phyloP scores from a whole-genome alignment of 805 yeast genomes.

The Lipomyces mesembrius region DNA sequence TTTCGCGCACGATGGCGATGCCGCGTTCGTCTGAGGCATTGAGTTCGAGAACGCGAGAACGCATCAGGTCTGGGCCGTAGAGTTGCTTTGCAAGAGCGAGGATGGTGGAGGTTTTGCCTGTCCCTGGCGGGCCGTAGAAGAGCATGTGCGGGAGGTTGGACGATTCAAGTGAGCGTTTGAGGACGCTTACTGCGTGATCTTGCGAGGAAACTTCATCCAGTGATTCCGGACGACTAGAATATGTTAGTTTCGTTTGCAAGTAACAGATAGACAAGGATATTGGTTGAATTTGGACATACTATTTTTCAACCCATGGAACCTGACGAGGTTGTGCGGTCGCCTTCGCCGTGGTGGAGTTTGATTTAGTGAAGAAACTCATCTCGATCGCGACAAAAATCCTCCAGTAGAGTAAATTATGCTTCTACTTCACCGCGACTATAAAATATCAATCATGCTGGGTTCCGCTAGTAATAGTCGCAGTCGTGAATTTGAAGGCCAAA shows the following conservation, averaged over 20 bases:
- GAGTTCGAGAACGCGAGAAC: constrained; percentile 74
- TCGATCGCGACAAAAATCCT: not conserved
- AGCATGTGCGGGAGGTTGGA: constrained; percentile 90
- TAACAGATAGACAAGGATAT: not conserved
- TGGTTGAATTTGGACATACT: constrained; percentile 47
- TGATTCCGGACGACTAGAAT: constrained; percentile 74
- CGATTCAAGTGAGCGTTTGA: constrained; percentile 75
- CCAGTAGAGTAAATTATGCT: not conserved
- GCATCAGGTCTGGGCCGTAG: constrained; percentile 72
- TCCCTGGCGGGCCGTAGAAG: constrained; percentile 93
- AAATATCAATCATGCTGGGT: not conserved
- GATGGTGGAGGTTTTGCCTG: constrained; percentile 89
- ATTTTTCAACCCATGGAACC: constrained; percentile 90
- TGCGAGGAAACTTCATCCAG: constrained; percentile 91
- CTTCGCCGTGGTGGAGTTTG: not conserved
- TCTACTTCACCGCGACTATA: not conserved
- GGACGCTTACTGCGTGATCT: constrained; percentile 81
- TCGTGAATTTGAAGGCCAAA: not conserved
- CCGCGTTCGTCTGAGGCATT: constrained; percentile 94
- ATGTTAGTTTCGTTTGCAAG: not conserved
- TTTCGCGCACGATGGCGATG: constrained; percentile 82
- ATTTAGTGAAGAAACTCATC: constrained; percentile 7
- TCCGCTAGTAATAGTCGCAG: too few relatives aligned
- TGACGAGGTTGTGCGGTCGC: constrained; percentile 22
- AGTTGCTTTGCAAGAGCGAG: constrained; percentile 79